phyloP scores from a whole-genome alignment of 805 yeast species.

The Saccharomycopsis malanga region DNA sequence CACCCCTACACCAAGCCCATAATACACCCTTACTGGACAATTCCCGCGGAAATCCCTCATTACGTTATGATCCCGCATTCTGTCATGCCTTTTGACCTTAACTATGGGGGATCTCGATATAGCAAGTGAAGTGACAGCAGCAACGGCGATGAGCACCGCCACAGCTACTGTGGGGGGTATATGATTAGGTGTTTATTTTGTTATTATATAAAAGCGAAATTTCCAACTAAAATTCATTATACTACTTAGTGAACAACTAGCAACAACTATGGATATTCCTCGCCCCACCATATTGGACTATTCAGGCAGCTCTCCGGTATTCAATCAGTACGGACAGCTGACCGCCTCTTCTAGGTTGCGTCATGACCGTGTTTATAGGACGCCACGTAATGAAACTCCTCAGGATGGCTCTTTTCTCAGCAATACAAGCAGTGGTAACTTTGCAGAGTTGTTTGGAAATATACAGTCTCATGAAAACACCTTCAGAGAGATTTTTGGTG shows the following conservation, averaged over 20 bases:
- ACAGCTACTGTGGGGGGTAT: background rate
- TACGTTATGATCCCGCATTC: background rate
- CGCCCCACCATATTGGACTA: background rate
- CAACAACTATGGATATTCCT: background rate
- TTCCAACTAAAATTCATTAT: background rate
- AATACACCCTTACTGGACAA: too few relatives aligned
- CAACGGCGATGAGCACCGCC: background rate
- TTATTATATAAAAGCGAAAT: background rate
- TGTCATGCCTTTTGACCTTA: background rate
- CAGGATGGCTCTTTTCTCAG: background rate
- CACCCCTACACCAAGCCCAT: too few relatives aligned
- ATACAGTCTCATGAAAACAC: constrained; percentile 1
- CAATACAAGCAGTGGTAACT: background rate
- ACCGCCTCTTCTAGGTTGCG: too few relatives aligned
- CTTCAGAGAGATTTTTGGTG: constrained; percentile 4
- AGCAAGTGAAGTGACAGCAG: background rate
- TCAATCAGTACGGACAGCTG: too few relatives aligned
- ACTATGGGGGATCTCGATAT: background rate
- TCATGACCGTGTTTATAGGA: background rate
- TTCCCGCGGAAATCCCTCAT: background rate
- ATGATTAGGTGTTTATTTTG: too few relatives aligned
- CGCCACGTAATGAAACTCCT: background rate
- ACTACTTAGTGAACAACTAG: background rate
- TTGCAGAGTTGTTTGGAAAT: constrained; percentile 1
- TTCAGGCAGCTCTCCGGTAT: background rate